These are phyloP conservation scores for Geranium rotundifolium DNA, from an alignment of 345 rosid genomes.

Conservation along the genomic window DNA sequence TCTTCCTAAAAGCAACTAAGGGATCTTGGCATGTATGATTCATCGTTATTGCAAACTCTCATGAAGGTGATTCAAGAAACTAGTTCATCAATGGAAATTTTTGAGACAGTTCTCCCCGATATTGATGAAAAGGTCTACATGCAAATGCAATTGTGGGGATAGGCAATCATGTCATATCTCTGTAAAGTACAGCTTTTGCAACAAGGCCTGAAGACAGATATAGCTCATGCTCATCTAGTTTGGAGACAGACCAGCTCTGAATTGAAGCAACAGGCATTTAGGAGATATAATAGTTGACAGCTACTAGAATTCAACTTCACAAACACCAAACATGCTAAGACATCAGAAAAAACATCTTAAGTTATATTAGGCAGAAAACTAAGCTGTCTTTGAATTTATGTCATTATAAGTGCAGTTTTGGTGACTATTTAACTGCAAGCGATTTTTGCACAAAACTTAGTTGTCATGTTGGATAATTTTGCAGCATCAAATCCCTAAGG, in stretches of 20 bases:
- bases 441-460: no score
- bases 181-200: slow-evolving; percentile 14
- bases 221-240: background rate
- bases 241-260: background rate
- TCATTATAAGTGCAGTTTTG: no score
- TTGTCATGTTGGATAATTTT: no score
- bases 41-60: slow-evolving; percentile 20
- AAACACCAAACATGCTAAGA: background rate
- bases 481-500: no score
- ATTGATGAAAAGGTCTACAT: background rate
- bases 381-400: no score
- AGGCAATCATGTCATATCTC: slow-evolving; percentile 12
- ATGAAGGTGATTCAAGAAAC: slow-evolving; percentile 10
- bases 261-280: background rate
- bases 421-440: no score
- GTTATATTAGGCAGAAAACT: no score
- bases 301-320: slow-evolving; percentile 1
- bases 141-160: slow-evolving; percentile 8
- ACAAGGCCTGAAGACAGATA: background rate
- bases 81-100: slow-evolving; percentile 15
- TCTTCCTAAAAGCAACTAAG: slow-evolving; percentile 36
- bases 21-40: slow-evolving; percentile 30
- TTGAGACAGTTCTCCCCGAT: slow-evolving; percentile 15
- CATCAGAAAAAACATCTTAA: background rate
- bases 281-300: background rate